Conservation (phyloP, 2,329 filamentous ascomycete genomes). For the Chalara sp. region DNA sequence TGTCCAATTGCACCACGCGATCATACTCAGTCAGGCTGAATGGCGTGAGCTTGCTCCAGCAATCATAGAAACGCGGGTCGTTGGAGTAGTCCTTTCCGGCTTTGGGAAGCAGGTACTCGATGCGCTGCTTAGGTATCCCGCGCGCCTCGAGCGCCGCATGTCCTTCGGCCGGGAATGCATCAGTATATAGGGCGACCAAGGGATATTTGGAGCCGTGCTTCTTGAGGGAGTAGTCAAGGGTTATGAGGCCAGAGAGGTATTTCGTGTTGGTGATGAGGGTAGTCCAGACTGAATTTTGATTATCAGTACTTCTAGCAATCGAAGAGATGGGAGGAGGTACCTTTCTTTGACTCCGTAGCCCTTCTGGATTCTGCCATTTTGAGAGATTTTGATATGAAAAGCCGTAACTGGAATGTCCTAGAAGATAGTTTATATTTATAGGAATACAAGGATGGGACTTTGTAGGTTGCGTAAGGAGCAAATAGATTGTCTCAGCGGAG, state of each 20-base stretch:
- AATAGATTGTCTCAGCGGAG: too few species aligned
- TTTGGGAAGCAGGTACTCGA: slow-evolving; percentile 67
- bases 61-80: slow-evolving; percentile 82
- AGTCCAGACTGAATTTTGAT: slow-evolving; percentile 65
- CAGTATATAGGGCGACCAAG: slow-evolving; percentile 76
- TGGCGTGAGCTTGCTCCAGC: slow-evolving; percentile 79
- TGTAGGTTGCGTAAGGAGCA: too few species aligned
- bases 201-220: slow-evolving; percentile 62
- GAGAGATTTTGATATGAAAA: not conserved
- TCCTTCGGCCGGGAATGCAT: slow-evolving; percentile 63
- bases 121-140: slow-evolving; percentile 60
- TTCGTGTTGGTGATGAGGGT: slow-evolving; percentile 78
- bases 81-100: slow-evolving; percentile 60
- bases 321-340: slow-evolving; percentile 1
- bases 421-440: too few species aligned
- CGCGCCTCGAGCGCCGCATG: slow-evolving; percentile 63
- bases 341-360: slow-evolving; percentile 24
- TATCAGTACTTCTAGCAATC: slow-evolving; percentile 2
- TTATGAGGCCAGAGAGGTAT: slow-evolving; percentile 77
- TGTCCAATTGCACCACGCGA: slow-evolving; percentile 77
- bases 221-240: slow-evolving; percentile 71
- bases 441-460: too few species aligned
- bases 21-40: slow-evolving; percentile 73
- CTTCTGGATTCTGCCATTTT: slow-evolving; percentile 16
- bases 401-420: too few species aligned